Conservation (phyloP, 23 red algal species). For the Cyanidium caldarium region DNA sequence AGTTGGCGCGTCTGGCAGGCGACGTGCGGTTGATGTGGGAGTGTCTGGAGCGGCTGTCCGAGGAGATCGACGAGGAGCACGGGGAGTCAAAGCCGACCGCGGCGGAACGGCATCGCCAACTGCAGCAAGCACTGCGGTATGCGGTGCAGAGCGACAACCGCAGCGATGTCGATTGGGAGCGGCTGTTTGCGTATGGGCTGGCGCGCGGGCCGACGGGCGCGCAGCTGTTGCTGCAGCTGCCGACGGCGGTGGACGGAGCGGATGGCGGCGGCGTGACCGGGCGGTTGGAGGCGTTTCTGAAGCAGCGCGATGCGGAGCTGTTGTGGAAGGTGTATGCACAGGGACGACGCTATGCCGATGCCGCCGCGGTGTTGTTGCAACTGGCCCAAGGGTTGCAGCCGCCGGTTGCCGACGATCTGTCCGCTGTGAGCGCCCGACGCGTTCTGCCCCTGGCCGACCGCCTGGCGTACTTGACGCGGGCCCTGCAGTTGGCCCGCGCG, state of each 20-base stretch:
- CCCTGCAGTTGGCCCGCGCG: conserved; percentile 52
- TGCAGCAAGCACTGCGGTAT: background rate
- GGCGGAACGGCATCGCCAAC: background rate
- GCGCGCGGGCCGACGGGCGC: background rate
- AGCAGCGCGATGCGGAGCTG: conserved; percentile 31
- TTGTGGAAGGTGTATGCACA: conserved; percentile 61
- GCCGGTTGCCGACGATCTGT: background rate
- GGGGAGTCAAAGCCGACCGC: too few species aligned
- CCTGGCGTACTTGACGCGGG: conserved; percentile 40
- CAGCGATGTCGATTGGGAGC: conserved; percentile 12
- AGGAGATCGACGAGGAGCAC: conserved; percentile 15
- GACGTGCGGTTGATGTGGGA: background rate
- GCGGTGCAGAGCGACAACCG: background rate
- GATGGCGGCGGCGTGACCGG: background rate
- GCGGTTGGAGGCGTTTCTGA: conserved; percentile 31
- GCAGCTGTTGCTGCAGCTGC: conserved; percentile 16
- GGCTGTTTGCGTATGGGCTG: conserved; percentile 8
- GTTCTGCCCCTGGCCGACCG: conserved; percentile 18
- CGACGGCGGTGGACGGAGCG: conserved; percentile 13
- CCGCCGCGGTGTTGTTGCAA: conserved; percentile 41
- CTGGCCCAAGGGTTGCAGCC: background rate
- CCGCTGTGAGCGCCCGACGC: background rate
- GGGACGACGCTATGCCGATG: conserved; percentile 45
- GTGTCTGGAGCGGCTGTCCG: background rate
- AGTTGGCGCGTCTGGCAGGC: background rate